These are phyloP conservation scores for Trichoderma sp. DNA, from an alignment of 2,329 filamentous ascomycete genomes.

Conservation along the genomic window DNA sequence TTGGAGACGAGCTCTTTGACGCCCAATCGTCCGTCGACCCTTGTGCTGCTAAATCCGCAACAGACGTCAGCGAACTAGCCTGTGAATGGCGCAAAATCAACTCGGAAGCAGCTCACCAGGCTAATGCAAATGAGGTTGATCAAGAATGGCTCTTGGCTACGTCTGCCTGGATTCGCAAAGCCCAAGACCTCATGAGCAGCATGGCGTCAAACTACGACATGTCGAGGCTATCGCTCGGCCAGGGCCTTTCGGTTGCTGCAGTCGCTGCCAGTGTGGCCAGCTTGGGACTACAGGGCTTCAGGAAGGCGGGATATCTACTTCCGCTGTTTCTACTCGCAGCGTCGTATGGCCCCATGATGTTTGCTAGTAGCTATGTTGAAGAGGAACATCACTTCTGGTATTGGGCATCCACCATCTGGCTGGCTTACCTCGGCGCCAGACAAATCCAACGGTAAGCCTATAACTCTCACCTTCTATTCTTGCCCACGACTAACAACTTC, in stretches of 20 bases:
- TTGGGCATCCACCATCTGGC: slow-evolving; percentile 76
- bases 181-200: slow-evolving; percentile 80
- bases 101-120: slow-evolving; percentile 31
- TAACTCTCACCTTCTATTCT: background rate
- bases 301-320: slow-evolving; percentile 31
- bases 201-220: slow-evolving; percentile 93
- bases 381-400: slow-evolving; percentile 99
- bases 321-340: slow-evolving; percentile 56
- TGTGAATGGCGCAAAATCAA: slow-evolving; percentile 63
- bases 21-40: slow-evolving; percentile 38
- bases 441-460: slow-evolving; percentile 43
- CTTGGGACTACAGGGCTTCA: slow-evolving; percentile 25
- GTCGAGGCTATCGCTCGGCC: slow-evolving; percentile 56
- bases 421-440: slow-evolving; percentile 55
- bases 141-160: slow-evolving; percentile 48
- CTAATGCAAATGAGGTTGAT: slow-evolving; percentile 34
- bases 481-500: slow-evolving; percentile 20
- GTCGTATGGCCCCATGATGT: slow-evolving; percentile 86
- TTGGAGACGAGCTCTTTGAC: slow-evolving; percentile 53
- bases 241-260: slow-evolving; percentile 41
- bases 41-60: slow-evolving; percentile 38
- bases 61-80: slow-evolving; percentile 59
- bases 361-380: slow-evolving; percentile 95
- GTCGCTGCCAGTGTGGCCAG: slow-evolving; percentile 28
- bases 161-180: slow-evolving; percentile 64